Conservation (phyloP, 2,329 filamentous ascomycete species). For the Aspergillus flavus region DNA sequence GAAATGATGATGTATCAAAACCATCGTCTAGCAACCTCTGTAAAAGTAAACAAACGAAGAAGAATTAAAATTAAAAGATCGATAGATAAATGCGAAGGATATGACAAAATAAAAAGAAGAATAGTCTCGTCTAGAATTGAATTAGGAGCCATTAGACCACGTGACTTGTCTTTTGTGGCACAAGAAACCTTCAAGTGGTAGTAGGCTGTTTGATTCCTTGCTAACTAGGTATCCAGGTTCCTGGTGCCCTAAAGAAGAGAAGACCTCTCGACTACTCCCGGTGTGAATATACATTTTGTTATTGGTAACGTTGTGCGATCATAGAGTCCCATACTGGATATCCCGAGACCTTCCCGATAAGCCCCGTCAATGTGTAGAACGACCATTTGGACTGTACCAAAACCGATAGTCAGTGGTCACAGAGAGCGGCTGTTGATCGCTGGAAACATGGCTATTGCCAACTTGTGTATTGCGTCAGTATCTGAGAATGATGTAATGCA, state of each 20-base stretch:
- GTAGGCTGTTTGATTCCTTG: neutral
- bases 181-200: too few relatives aligned
- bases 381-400: neutral
- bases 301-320: neutral
- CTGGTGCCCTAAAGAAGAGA: neutral
- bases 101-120: conserved; percentile 17
- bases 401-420: neutral
- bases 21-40: too few relatives aligned
- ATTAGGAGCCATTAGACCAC: conserved; percentile 45
- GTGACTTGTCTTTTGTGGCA: conserved; percentile 10
- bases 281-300: neutral
- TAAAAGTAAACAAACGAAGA: too few relatives aligned
- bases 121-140: conserved; percentile 42
- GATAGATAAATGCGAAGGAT: neutral
- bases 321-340: neutral
- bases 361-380: neutral
- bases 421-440: neutral
- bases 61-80: too few relatives aligned
- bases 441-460: neutral
- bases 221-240: neutral
- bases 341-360: neutral
- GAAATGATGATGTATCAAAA: too few relatives aligned
- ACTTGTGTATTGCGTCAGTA: neutral
- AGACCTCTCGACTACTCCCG: too few relatives aligned
- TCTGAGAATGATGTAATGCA: neutral